Base-by-base conservation (phyloP, 495 filamentous ascomycete genomes). In the Sordaria brevicollis region DNA sequence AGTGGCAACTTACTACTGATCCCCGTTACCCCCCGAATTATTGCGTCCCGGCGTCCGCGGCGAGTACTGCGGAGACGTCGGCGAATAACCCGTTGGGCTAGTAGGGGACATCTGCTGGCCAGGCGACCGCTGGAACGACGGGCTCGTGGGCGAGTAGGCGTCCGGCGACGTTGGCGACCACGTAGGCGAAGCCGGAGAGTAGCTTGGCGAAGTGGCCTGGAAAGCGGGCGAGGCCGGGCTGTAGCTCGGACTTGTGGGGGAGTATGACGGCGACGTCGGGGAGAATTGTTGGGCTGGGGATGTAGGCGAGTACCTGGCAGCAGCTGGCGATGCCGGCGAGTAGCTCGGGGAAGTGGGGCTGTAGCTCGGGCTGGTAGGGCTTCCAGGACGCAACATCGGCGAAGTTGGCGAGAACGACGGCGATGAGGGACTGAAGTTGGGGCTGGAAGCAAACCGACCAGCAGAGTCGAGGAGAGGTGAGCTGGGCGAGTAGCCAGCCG, bases 371-470 rank as follows among this genome's bases (percentile, higher is more conserved):
- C 83, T 88, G 35, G 86, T 82, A 17, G 87, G 83, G 73, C 84
- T 85, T 5, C 82, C 85, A 66, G 85, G 89, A 82, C 81, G 89
- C 87, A 70, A 84, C 83, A 70, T 77, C 7, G 93, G 93, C 31
- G 92, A 94, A 3, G 91, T 91, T 2, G 93, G 93, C 31, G 92
- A 93, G 80, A 96, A 96, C 0, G 90, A 92, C 35, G 92, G 92
- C 35, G 90, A 93, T 1, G 89, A 86, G 1, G 92, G 90, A 17
- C 84, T 88, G 77, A 93, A 94, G 36, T 86, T 84, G 17, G 89
- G 92, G 68, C 91, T 92, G 21, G 89, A 84, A 21, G 89, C 86
- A 29, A 87, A 91, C 70, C 89, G 89, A 72, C 85, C 84, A 73
- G 89, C 84, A 74, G 89, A 88, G 66, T 85, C 86, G 68, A 84